Evolutionary conservation across 176 grass and related monocot species (phyloP), one percentile per base, ranked within the genome.

Genomic region (Puya raimondii): DNA sequence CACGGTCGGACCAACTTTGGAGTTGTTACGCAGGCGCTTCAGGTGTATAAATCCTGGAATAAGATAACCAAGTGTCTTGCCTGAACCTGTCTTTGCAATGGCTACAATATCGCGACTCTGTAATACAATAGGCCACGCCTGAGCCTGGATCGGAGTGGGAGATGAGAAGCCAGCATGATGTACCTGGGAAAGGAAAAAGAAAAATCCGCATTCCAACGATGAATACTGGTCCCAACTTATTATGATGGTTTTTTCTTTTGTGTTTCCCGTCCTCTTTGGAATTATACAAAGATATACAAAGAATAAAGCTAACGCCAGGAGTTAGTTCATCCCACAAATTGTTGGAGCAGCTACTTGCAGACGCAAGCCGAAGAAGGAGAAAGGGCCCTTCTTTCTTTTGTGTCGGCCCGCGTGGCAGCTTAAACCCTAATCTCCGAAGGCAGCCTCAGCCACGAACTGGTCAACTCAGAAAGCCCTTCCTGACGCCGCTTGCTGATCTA

Each of bases 121-220:
- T 63, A 99, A 87, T 66, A 87, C 89, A 80, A 99, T 85, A 75
- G 94, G 94, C 94, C 94, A 99, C 5, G 94, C 90, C 68, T 99
- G 94, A 14, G 94, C 94, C 84, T 99, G 94, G 73, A 99, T 99
- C 68, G 94, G 94, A 3, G 94, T 99, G 13, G 94, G 94, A 70
- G 72, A 76, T 75, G 87, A 71, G 13, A 99, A 99, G 74, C 94
- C 94, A 42, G 87, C 94, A 70, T 81, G 82, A 51, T 78, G 82
- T 72, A 99, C 69, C 94, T 99, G 75, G 25, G 61, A 47, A 82
- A 85, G 66, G 85, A 47, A 72, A 71, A 51, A 75, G 23, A 73
- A 69, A 58, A 76, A 76, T 18, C 74, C 66, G 27, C 66, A 77
- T 58, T 13, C 20, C 66, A 15, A 67, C 15, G 42, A 77, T 65